Conservation (phyloP, 2,329 filamentous ascomycete genomes). For the Epichloe baconii region DNA sequence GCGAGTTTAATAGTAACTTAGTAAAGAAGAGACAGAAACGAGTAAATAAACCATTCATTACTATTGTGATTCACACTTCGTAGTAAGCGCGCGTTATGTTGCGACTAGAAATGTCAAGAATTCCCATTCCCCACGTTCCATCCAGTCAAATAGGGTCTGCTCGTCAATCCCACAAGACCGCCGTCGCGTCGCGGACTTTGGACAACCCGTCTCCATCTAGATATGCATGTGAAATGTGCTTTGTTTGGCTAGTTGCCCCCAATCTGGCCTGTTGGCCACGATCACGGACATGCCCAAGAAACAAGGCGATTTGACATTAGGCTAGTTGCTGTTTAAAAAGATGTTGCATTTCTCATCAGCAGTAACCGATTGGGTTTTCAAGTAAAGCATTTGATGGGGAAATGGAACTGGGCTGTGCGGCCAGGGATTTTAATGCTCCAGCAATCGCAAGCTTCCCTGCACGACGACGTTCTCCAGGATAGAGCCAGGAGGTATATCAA, state of each 20-base stretch:
- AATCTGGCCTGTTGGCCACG: not conserved
- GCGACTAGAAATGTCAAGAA: no score
- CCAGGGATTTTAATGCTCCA: slow-evolving; percentile 42
- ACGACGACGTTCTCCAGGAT: slow-evolving; percentile 98
- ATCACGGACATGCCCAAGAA: not conserved
- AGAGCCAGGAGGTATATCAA: slow-evolving; percentile 91
- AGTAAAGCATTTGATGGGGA: not conserved
- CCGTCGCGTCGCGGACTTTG: not conserved
- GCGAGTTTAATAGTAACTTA: no score
- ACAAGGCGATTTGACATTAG: not conserved
- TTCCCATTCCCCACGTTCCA: no score
- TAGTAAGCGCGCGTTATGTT: no score
- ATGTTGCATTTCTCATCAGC: not conserved
- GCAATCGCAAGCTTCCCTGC: slow-evolving; percentile 76
- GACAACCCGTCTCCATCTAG: not conserved
- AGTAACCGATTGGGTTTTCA: not conserved
- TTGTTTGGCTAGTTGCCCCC: not conserved
- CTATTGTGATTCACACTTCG: no score
- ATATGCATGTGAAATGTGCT: not conserved
- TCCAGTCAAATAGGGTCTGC: not conserved
- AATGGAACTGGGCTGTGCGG: not conserved
- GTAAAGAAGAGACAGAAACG: no score
- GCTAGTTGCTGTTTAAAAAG: not conserved
- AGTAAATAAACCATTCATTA: no score
- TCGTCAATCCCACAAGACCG: not conserved